Conservation (phyloP, 192 early-diverging fungal genomes). For the Spizellomyces punctatus region DNA sequence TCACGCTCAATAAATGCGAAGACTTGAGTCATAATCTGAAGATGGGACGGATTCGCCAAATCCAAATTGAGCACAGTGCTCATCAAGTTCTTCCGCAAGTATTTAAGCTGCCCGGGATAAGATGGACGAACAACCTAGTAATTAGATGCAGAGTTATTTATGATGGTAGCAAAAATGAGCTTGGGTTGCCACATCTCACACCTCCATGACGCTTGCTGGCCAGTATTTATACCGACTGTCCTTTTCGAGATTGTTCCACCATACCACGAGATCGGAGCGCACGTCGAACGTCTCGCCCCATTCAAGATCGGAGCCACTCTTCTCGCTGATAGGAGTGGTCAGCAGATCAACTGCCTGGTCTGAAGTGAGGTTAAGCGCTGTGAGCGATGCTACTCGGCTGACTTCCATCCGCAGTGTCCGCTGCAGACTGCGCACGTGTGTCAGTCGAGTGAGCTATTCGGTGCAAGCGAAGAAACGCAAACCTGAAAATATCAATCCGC, state of each 20-base stretch:
- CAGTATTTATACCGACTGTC: constrained; percentile 76
- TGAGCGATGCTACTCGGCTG: constrained; percentile 23
- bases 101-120: constrained; percentile 72
- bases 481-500: constrained; percentile 38
- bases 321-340: constrained; percentile 25
- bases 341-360: constrained; percentile 36
- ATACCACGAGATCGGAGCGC: constrained; percentile 71
- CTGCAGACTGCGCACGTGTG: constrained; percentile 20
- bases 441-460: neutral
- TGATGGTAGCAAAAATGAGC: neutral
- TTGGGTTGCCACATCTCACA: neutral
- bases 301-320: constrained; percentile 31
- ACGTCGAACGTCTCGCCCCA: constrained; percentile 77
- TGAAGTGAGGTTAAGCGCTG: constrained; percentile 20
- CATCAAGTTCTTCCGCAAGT: constrained; percentile 78
- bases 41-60: constrained; percentile 55
- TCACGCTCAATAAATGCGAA: constrained; percentile 64
- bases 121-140: constrained; percentile 59
- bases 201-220: constrained; percentile 58
- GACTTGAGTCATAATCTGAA: constrained; percentile 64
- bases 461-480: constrained; percentile 12
- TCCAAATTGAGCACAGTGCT: constrained; percentile 75
- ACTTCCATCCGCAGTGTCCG: constrained; percentile 33
- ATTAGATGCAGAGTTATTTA: neutral
- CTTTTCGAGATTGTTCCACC: constrained; percentile 92